A percentile compares a stretch with the other conserved stretches of the same genome.
Evolutionary conservation across 2,329 filamentous ascomycete species (phyloP).

Genomic region (Tympanopsis confertula): DNA sequence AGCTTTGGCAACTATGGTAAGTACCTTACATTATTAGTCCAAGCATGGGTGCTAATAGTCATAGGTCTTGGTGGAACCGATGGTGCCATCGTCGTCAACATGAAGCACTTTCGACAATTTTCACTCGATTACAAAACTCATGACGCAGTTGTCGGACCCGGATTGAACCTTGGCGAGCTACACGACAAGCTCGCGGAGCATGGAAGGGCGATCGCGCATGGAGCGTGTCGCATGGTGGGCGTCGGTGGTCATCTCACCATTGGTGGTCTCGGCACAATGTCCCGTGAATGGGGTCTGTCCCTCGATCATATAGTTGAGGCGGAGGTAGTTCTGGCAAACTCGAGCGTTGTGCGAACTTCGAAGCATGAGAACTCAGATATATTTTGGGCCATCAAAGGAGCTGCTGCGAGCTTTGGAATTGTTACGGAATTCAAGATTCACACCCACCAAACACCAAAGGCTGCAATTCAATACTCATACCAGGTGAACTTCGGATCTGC

Average conservation of each 20-base stretch:
- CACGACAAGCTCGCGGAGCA: not conserved
- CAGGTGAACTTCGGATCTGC: not conserved
- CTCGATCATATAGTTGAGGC: not conserved
- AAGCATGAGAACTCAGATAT: not conserved
- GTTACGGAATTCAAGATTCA: not conserved
- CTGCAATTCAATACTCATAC: not conserved
- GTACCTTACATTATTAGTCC: not conserved
- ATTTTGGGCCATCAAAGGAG: not conserved
- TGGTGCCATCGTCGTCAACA: not conserved
- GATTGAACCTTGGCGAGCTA: not conserved
- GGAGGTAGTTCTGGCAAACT: not conserved
- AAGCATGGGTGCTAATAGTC: not conserved
- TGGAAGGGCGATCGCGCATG: not conserved
- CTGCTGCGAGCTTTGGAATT: not conserved
- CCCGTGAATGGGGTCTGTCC: not conserved
- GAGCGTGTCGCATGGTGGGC: not conserved
- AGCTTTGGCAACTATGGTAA: not conserved
- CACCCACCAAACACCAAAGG: not conserved
- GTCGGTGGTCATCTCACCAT: not conserved
- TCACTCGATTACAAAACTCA: not conserved
- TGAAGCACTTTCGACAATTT: not conserved
- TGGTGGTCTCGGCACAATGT: not conserved
- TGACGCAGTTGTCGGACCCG: not conserved
- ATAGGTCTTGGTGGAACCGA: not conserved
- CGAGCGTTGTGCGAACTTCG: not conserved